Base-by-base conservation (phyloP, 108 stramenopile genomes). In the Nitzschia inconspicua region DNA sequence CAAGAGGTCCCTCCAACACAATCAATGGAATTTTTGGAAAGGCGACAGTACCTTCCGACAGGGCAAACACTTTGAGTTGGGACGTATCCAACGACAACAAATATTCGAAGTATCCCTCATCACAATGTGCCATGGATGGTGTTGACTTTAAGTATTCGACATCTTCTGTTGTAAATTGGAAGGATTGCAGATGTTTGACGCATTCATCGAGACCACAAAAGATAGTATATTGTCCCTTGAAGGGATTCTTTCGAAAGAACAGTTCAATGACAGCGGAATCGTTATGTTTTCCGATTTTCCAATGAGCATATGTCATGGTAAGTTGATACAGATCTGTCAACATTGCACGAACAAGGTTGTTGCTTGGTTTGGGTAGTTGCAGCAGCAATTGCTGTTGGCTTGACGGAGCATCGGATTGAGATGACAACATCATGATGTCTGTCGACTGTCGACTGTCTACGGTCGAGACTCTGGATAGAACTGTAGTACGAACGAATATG, bases 301-400 rank as follows among this genome's bases (percentile, higher is more conserved):
- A 99, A 68, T 98, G 97, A 10, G 96, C 95, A 64, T 97, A 98
- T 11, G 88, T 76, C 99, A 99, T 99, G 9, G 96, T 95, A 10
- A 99, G 64, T 70, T 99, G 99, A 68, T 99, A 99, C 70, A 98
- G 78, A 68, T 98, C 98, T 31, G 98, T 98, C 44, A 99, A 73
- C 44, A 99, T 58, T 0, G 96, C 93, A 7, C 72, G 75, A 6
- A 97, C 95, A 34, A 97, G 80, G 32, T 75, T 57, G 60, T 91
- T 93, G 3, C 77, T 76, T 11, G 85, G 85, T 18, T 22, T 29
- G 3, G 11, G 14, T 19, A 2, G n/a, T n/a, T n/a, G n/a, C n/a
- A n/a, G n/a, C n/a, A n/a, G n/a, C 18, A 19, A 46, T 46, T 46
- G 6, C 7, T 46, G 6, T 39, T 39, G 37, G 13, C 10, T 39